phyloP scores from a whole-genome alignment of 2,329 filamentous ascomycete species.

The Orbilia oligospora region DNA sequence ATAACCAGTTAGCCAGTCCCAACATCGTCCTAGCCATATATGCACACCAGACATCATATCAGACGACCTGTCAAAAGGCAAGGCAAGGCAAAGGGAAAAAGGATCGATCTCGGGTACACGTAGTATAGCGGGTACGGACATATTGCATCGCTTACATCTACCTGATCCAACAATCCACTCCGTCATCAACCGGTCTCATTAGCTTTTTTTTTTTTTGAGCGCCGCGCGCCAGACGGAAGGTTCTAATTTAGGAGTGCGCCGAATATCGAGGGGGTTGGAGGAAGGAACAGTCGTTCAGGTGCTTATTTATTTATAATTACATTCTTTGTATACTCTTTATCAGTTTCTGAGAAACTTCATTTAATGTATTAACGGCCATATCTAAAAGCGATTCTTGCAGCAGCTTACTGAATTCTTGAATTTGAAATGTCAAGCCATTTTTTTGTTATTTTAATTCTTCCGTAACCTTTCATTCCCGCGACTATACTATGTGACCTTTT shows the following conservation, averaged over 20 bases:
- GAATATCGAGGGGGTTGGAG: not conserved
- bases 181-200: conserved; percentile 5
- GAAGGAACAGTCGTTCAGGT: too few species aligned
- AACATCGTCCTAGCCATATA: not conserved
- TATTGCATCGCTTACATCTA: conserved; percentile 13
- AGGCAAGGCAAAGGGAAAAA: not conserved
- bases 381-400: too few species aligned
- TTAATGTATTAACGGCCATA: too few species aligned
- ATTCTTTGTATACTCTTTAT: too few species aligned
- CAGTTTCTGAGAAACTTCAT: too few species aligned
- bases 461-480: not conserved
- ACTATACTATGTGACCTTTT: not conserved
- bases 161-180: not conserved
- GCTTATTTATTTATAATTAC: too few species aligned
- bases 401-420: not conserved
- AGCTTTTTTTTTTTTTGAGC: not conserved
- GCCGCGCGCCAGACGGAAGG: not conserved
- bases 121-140: conserved; percentile 14
- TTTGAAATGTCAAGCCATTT: not conserved
- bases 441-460: not conserved
- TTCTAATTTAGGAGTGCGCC: not conserved
- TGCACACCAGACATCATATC: too few species aligned
- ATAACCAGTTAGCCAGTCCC: too few species aligned
- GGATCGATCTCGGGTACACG: conserved; percentile 16
- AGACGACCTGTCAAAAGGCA: not conserved